Base-by-base conservation (phyloP, 2,329 filamentous ascomycete species). In the Monilinia aucupariae region DNA sequence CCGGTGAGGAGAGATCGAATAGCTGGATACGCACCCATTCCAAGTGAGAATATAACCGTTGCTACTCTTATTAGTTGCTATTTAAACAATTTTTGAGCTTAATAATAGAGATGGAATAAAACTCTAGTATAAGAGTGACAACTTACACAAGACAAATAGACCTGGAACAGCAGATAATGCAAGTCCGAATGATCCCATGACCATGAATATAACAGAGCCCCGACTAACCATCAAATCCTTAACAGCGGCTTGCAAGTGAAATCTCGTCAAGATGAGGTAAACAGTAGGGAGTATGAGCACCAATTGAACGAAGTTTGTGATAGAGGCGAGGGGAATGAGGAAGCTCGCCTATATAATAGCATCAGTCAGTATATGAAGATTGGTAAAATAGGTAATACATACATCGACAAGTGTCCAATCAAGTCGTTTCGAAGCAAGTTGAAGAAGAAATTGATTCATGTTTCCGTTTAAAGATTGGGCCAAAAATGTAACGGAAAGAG, bases 1-100 rank as follows among this genome's bases (percentile, higher is more conserved):
- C 77, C 76, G 51, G 80, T 83, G n/a, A 84, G 70, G 8, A 85
- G 71, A 3, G 78, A 80, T 41, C 83, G 77, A 22, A 80, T 70
- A 1, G 83, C 69, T 0, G 78, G 68, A 0, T 68, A 59, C 52
- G 79, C 76, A 7, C 82, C 81, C 17, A 68, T 67, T 0, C 83
- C 82, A 1, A 81, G 65, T 4, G 78, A 78, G 15, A 77, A 76
- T 17, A 81, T 71, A 27, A 80, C 70, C 37, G 85, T 76, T 1
- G 78, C 78, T 67, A 27, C 50, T 9, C 30, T 56, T 15, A 4
- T 54, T 62, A 50, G 56, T 52, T n/a, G 27, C 20, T 4, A 20
- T 8, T 27, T 27, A 34, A 4, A 37, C 2, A 20, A 27, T 13
- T 3, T 10, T 54, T 17, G 22, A 20, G 4, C 25, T 41, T 20